A percentile compares a stretch with the other conserved stretches of the same genome.
phyloP scores from a whole-genome alignment of 257 asterid genomes.

The Ophiorrhiza pumila region DNA sequence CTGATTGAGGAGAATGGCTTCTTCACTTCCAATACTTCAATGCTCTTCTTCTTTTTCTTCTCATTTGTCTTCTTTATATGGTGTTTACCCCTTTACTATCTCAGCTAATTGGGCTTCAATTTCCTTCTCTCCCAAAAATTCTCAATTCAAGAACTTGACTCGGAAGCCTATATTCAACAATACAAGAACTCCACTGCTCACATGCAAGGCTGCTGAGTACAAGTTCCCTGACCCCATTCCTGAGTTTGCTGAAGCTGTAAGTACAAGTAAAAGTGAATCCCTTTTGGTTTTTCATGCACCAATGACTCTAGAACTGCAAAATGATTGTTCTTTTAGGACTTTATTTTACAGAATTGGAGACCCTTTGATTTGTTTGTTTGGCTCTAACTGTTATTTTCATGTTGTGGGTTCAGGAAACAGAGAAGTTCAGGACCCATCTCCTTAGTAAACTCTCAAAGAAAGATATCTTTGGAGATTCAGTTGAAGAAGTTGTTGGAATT shows the following conservation, averaged over 20 bases:
- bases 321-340: neutral
- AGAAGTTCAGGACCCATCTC: slow-evolving; percentile 69
- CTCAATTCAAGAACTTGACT: neutral
- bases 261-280: slow-evolving; percentile 14
- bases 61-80: neutral
- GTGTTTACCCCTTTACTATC: neutral
- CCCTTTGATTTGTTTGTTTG: neutral
- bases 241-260: slow-evolving; percentile 84
- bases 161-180: slow-evolving; percentile 6
- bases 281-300: neutral
- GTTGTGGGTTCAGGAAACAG: slow-evolving; percentile 58
- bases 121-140: neutral
- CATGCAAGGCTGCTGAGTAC: slow-evolving; percentile 80
- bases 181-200: slow-evolving; percentile 26
- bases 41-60: neutral
- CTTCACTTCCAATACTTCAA: slow-evolving; percentile 1
- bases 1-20: slow-evolving; percentile 13
- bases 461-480: slow-evolving; percentile 71
- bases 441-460: slow-evolving; percentile 64
- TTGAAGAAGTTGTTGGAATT: slow-evolving; percentile 74
- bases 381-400: neutral
- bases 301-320: no score
- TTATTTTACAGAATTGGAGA: no score
- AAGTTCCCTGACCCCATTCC: slow-evolving; percentile 96
- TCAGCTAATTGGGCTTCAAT: slow-evolving; percentile 5